These are phyloP conservation scores for Periconia sp. DNA, from an alignment of 2,329 filamentous ascomycete genomes.

Conservation along the genomic window DNA sequence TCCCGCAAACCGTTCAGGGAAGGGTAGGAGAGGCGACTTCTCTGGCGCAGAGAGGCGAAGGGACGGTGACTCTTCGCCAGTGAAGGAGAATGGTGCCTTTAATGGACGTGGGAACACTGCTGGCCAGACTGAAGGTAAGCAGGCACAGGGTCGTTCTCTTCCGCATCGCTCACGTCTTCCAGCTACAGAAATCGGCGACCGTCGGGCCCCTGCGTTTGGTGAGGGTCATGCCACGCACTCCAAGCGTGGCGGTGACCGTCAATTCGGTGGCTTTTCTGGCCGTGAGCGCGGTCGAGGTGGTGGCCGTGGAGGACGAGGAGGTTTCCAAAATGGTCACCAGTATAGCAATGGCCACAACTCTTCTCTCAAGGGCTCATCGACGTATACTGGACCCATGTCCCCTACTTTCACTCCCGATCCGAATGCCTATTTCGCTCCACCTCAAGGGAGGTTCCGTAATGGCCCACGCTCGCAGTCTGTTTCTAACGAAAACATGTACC, in stretches of 20 bases:
- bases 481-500: slow-evolving; percentile 55
- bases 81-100: slow-evolving; percentile 30
- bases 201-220: slow-evolving; percentile 25
- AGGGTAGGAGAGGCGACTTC: slow-evolving; percentile 35
- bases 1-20: slow-evolving; percentile 27
- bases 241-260: slow-evolving; percentile 32
- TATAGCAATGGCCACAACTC: slow-evolving; percentile 45
- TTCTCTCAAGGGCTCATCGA: slow-evolving; percentile 29
- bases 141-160: not conserved
- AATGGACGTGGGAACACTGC: slow-evolving; percentile 32
- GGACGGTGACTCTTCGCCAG: slow-evolving; percentile 33
- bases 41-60: slow-evolving; percentile 32
- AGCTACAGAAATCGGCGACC: slow-evolving; percentile 29
- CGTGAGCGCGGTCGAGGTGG: slow-evolving; percentile 54
- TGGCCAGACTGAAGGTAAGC: slow-evolving; percentile 37
- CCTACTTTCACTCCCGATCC: slow-evolving; percentile 41
- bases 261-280: slow-evolving; percentile 40
- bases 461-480: slow-evolving; percentile 64
- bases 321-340: slow-evolving; percentile 37
- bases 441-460: slow-evolving; percentile 48
- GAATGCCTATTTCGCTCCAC: slow-evolving; percentile 32
- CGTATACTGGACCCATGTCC: slow-evolving; percentile 41
- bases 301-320: slow-evolving; percentile 47
- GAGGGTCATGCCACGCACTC: slow-evolving; percentile 33
- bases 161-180: not conserved